Evolutionary conservation across 2,329 filamentous ascomycete species (phyloP).

Genomic region (Fusarium agapanthi): DNA sequence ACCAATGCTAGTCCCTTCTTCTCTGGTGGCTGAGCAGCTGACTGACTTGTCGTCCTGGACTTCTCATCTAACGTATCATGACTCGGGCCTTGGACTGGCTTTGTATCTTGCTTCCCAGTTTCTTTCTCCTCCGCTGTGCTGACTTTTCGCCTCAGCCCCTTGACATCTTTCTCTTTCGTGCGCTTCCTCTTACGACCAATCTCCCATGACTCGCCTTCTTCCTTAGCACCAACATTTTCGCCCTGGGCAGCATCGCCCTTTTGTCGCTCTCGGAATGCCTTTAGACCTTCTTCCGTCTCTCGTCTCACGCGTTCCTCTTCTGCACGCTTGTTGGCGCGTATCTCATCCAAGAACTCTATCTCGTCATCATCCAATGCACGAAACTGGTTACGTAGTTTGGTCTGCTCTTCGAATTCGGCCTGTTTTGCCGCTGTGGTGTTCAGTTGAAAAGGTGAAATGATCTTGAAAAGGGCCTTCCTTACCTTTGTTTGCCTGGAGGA

Average conservation of each 20-base stretch:
- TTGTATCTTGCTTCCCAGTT: conserved; percentile 14
- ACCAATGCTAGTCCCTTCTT: conserved; percentile 55
- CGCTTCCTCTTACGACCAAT: conserved; percentile 51
- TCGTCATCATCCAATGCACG: conserved; percentile 81
- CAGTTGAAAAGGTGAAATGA: background rate
- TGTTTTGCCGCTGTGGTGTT: conserved; percentile 73
- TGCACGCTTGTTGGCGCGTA: conserved; percentile 57
- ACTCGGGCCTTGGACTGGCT: conserved; percentile 17
- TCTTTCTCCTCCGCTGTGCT: conserved; percentile 21
- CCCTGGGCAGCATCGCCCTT: conserved; percentile 38
- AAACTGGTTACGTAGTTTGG: conserved; percentile 78
- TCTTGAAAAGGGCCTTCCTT: background rate
- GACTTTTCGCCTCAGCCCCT: conserved; percentile 44
- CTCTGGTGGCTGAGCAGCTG: conserved; percentile 12
- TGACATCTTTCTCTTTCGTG: conserved; percentile 48
- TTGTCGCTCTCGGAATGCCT: conserved; percentile 64
- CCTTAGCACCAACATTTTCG: conserved; percentile 37
- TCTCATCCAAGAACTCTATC: conserved; percentile 75
- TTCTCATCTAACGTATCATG: conserved; percentile 18
- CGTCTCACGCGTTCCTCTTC: conserved; percentile 64
- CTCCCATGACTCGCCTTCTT: conserved; percentile 45
- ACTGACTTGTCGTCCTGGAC: background rate
- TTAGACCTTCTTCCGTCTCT: conserved; percentile 67
- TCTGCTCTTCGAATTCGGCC: conserved; percentile 80
- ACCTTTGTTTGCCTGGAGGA: conserved; percentile 86